phyloP scores from a whole-genome alignment of 805 yeast genomes.

The Nakazawaea molendinolei region DNA sequence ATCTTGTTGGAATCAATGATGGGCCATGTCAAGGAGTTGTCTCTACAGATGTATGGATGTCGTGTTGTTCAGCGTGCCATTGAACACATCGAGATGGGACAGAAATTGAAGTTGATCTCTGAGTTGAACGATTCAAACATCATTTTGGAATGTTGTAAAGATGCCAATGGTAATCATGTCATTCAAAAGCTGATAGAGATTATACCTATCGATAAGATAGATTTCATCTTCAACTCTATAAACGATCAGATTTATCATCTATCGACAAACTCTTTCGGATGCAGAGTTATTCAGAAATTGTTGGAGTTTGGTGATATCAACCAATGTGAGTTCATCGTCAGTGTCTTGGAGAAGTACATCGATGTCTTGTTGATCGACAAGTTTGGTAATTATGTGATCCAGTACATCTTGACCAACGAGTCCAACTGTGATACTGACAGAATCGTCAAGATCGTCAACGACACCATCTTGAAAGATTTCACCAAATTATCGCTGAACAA shows the following conservation, averaged over 20 bases:
- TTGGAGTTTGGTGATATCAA: conserved; percentile 66
- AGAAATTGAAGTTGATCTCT: conserved; percentile 59
- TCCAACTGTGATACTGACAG: conserved; percentile 45
- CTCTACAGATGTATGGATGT: conserved; percentile 96
- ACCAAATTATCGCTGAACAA: conserved; percentile 90
- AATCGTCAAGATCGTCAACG: conserved; percentile 63
- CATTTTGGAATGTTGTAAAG: conserved; percentile 70
- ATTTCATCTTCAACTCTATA: conserved; percentile 69
- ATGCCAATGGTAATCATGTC: conserved; percentile 97
- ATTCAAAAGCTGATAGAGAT: conserved; percentile 91
- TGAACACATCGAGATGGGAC: conserved; percentile 57
- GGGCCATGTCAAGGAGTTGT: conserved; percentile 66
- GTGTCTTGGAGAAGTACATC: conserved; percentile 65
- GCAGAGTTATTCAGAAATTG: conserved; percentile 91
- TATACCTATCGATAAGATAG: conserved; percentile 63
- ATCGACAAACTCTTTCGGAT: conserved; percentile 95
- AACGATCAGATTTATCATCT: conserved; percentile 70
- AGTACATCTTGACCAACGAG: conserved; percentile 89
- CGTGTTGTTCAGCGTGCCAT: conserved; percentile 93
- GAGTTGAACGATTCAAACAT: conserved; percentile 52
- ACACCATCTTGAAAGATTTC: conserved; percentile 37
- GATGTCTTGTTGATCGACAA: conserved; percentile 86
- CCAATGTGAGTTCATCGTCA: conserved; percentile 62
- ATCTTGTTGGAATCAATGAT: conserved; percentile 64
- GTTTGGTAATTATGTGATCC: conserved; percentile 96